Evolutionary conservation across 2,329 filamentous ascomycete genomes (phyloP), one percentile per base, ranked within the genome.

Genomic region (Aulographum hederae): DNA sequence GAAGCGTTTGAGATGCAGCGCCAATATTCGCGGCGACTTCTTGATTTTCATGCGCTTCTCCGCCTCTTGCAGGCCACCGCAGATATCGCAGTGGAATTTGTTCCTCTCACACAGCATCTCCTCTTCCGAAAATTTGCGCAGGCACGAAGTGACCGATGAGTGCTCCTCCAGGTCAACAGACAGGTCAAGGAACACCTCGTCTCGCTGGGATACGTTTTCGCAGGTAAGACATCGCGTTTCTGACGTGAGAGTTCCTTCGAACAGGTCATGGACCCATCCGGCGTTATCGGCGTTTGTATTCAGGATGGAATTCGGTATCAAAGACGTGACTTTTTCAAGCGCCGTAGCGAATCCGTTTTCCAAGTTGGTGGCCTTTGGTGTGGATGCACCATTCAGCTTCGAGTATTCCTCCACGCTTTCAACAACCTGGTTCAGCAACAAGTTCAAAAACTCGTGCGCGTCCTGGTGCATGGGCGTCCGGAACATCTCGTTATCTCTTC

Each of bases 31-130:
- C 3, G 89, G 89, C 47, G 95, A 58, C 32, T 80, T 72, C 60
- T 98, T 95, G 43, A 98, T 86, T 62, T 95, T 98, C 89, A 98
- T 98, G 40, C 89, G 72, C 61, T 95, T 98, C 54, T 98, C 89
- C 0, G 89, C 89, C 56, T 98, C 89, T 54, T 98, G 89, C 34
- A 98, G 60, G 3, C 89, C 89, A 32, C 89, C 89, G 43, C 89
- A 98, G 44, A 85, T 85, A 51, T 98, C 89, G 56, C 89, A 98
- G 49, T 98, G 86, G 42, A 98, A 98, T 50, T 98, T 98, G 61
- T 98, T 95, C 37, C 85, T 70, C 57, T 98, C 89, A 48, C 89
- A 95, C 35, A 98, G 67, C 82, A 95, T 94, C 54, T 98, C 89
- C 46, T 95, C 89, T 28, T 89, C 84, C 0, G 89, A 98, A 46